Evolutionary conservation across 495 filamentous ascomycete species (phyloP).

Genomic region (Ascodesmis nigricans): DNA sequence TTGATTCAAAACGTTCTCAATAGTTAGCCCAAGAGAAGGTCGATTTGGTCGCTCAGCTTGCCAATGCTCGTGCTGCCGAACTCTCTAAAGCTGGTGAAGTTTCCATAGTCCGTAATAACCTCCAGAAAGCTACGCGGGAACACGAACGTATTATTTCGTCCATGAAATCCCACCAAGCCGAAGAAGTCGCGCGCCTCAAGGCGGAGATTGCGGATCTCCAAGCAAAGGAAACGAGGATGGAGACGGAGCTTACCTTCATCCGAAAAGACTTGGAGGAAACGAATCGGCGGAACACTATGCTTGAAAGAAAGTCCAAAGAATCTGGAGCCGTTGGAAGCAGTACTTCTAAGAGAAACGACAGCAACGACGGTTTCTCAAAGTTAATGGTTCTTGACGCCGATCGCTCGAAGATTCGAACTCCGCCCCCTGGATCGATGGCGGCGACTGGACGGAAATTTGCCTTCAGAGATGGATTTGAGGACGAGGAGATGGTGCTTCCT

Average conservation of each 20-base stretch:
- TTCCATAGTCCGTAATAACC: constrained; percentile 43
- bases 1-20: no score
- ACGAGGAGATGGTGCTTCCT: constrained; percentile 39
- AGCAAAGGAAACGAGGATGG: constrained; percentile 36
- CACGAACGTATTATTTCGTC: constrained; percentile 32
- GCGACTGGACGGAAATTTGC: constrained; percentile 23
- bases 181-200: constrained; percentile 33
- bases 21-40: no score
- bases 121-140: constrained; percentile 31
- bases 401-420: no score
- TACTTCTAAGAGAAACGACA: no score
- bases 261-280: constrained; percentile 43
- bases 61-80: no score
- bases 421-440: background rate
- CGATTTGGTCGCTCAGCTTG: no score
- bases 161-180: constrained; percentile 32
- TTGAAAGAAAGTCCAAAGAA: constrained; percentile 27
- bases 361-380: no score
- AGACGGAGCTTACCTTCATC: constrained; percentile 41
- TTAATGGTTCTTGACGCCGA: no score
- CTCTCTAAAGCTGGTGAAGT: constrained; percentile 43
- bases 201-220: constrained; percentile 34
- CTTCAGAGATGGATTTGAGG: constrained; percentile 50
- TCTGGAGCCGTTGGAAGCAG: no score
- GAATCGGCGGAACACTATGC: constrained; percentile 27